Percentiles rank a stretch among this genome's conserved stretches.
Conservation (phyloP, 208 protist species). For the Wallacemonas rigidus region DNA sequence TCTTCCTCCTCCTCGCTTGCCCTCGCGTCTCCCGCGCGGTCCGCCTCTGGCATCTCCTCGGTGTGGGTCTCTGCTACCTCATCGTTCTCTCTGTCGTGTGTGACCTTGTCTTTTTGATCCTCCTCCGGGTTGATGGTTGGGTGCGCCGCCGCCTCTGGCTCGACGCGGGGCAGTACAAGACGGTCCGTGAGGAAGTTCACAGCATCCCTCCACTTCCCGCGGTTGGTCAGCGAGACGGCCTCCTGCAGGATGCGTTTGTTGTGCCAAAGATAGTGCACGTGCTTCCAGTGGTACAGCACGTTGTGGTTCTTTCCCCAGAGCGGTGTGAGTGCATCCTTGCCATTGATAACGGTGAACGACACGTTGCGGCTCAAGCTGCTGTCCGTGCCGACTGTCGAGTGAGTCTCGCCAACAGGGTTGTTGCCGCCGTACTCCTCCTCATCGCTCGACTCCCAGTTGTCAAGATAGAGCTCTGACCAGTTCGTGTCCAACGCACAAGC, state of each 20-base stretch:
- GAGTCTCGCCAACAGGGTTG: background rate
- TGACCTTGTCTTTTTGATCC: no score
- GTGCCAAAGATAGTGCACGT: slow-evolving; percentile 79
- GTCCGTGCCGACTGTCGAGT: background rate
- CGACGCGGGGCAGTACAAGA: background rate
- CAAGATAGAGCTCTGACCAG: slow-evolving; percentile 38
- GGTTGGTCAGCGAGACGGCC: slow-evolving; percentile 60
- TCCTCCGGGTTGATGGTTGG: no score
- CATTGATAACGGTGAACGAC: slow-evolving; percentile 1
- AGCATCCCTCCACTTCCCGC: slow-evolving; percentile 68
- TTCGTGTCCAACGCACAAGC: slow-evolving; percentile 5
- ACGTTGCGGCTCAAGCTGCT: slow-evolving; percentile 7
- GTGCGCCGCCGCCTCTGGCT: background rate
- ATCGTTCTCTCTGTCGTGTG: background rate
- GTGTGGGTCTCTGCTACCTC: background rate
- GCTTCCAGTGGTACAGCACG: slow-evolving; percentile 88
- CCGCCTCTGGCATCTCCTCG: background rate
- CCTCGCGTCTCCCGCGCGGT: background rate
- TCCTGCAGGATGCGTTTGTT: slow-evolving; percentile 75
- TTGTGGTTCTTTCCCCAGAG: slow-evolving; percentile 30
- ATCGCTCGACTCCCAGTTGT: slow-evolving; percentile 35
- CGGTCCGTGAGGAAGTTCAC: slow-evolving; percentile 61
- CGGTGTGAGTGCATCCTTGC: background rate
- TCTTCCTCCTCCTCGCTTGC: slow-evolving; percentile 8
- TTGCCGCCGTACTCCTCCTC: slow-evolving; percentile 16